These are phyloP conservation scores for Fusarium cicatricum DNA, from an alignment of 2,329 filamentous ascomycete genomes.

Conservation along the genomic window DNA sequence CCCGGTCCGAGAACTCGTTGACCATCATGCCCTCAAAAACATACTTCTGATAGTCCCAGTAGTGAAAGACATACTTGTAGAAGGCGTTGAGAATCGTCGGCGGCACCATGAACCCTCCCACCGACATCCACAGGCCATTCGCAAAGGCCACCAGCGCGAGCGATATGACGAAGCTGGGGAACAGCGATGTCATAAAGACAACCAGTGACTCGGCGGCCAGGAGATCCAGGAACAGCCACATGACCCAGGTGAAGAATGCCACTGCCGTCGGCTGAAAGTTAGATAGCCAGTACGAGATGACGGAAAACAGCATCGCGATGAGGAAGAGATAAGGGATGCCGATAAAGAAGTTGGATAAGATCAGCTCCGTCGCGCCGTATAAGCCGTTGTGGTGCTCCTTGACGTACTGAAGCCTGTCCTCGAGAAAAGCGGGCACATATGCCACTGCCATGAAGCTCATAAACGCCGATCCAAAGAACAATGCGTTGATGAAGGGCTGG, in stretches of 20 bases:
- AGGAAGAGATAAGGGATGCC: conserved; percentile 83
- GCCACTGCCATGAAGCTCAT: conserved; percentile 86
- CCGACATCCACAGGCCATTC: conserved; percentile 90
- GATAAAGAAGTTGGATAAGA: conserved; percentile 82
- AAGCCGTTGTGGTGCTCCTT: conserved; percentile 83
- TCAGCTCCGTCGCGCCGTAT: conserved; percentile 76
- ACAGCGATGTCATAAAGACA: conserved; percentile 75
- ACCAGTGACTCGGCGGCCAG: conserved; percentile 84
- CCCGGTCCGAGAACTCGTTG: conserved; percentile 77
- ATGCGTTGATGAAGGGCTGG: conserved; percentile 82
- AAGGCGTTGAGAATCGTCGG: conserved; percentile 79
- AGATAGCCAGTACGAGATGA: conserved; percentile 80
- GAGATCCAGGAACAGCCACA: conserved; percentile 88
- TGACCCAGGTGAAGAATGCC: conserved; percentile 79
- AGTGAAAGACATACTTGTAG: conserved; percentile 87
- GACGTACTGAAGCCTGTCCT: conserved; percentile 50
- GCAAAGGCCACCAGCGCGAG: conserved; percentile 84
- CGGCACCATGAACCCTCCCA: conserved; percentile 82
- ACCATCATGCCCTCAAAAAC: conserved; percentile 95
- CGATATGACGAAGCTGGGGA: conserved; percentile 81
- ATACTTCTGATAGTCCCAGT: conserved; percentile 87
- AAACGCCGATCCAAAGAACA: conserved; percentile 78
- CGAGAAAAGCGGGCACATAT: conserved; percentile 84
- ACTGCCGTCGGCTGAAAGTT: conserved; percentile 72
- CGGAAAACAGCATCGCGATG: conserved; percentile 78